Base-by-base conservation (phyloP, 75 land plant genomes). In the Pinus tabuliformis region DNA sequence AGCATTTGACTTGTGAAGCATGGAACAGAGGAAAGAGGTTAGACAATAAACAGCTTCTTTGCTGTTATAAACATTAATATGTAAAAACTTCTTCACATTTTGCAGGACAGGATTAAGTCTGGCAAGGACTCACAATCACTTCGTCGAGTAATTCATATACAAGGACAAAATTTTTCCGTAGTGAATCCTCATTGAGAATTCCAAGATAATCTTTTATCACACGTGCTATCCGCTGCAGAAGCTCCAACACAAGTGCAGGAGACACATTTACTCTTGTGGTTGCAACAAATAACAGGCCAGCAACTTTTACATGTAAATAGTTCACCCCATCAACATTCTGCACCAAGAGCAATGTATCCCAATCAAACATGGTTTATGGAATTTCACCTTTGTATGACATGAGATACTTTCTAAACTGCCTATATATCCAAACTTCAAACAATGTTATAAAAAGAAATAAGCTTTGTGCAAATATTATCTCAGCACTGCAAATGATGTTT, bases 271-370 rank as follows among this genome's bases (percentile, higher is more conserved):
- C 89, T 70, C 99, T 95, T 59, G 95, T 92, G 5, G 99, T 96
- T 77, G 95, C 99, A 57, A 93, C 99, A 87, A 96, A 96, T 45
- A 96, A 81, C 82, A 96, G 76, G 16, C 99, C 97, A 57, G 91
- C 97, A 64, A 94, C 92, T 85, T 96, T 96, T 58, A 96, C 99
- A 77, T 96, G 99, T 36, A 94, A 79, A 73, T 96, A 96, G 79
- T 96, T 96, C 26, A 96, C 99, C 9, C 99, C 95, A 80, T 96
- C 97, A 49, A 94, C 89, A 82, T 94, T 96, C 99, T 96, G 83
- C 73, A 73, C 26, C 33, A 54, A 80, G 12, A 76, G 20, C 26
- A 77, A 68, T 39, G 22, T 4, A 68, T 1, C 52, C 54, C 22
- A 64, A 42, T 42, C 24, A 37, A 68, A 42, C 3, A n/a, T 68